Percentiles rank a stretch among this genome's conserved stretches.
phyloP scores from a whole-genome alignment of 768 basidiomycete species.

The Boletus rubropictus region DNA sequence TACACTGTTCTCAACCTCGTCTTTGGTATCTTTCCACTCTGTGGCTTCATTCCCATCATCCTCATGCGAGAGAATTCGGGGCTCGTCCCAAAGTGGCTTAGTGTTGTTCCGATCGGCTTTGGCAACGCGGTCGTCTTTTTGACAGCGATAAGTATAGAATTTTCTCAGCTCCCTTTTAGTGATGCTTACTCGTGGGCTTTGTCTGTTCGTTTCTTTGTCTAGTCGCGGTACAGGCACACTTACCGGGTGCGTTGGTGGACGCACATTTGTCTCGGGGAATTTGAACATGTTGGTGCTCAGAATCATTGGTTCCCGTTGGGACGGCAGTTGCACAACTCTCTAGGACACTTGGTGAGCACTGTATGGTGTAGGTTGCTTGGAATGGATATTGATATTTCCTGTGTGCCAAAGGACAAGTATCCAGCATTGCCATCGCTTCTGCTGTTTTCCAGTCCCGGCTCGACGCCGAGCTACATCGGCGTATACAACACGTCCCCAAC shows the following conservation, averaged over 20 bases:
- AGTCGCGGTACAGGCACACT: conserved; percentile 14
- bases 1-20: conserved; percentile 5
- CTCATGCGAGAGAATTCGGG: conserved; percentile 7
- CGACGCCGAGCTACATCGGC: conserved; percentile 7
- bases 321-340: conserved; percentile 9
- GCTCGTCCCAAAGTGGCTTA: conserved; percentile 7
- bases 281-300: conserved; percentile 3
- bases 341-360: conserved; percentile 7
- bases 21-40: conserved; percentile 11
- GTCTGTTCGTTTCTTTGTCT: neutral
- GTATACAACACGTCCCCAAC: conserved; percentile 5
- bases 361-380: neutral
- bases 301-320: neutral
- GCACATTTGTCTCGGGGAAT: neutral
- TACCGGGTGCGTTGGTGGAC: neutral
- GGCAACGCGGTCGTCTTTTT: conserved; percentile 14
- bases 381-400: neutral
- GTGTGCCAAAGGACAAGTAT: conserved; percentile 7
- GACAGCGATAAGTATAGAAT: conserved; percentile 8
- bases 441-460: conserved; percentile 15
- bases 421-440: conserved; percentile 11
- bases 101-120: conserved; percentile 15
- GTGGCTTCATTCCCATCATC: conserved; percentile 9
- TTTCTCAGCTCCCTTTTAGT: neutral
- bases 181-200: neutral